Evolutionary conservation across 2,329 filamentous ascomycete genomes (phyloP), one percentile per base, ranked within the genome.

Genomic region (Neoascochyta sp.): DNA sequence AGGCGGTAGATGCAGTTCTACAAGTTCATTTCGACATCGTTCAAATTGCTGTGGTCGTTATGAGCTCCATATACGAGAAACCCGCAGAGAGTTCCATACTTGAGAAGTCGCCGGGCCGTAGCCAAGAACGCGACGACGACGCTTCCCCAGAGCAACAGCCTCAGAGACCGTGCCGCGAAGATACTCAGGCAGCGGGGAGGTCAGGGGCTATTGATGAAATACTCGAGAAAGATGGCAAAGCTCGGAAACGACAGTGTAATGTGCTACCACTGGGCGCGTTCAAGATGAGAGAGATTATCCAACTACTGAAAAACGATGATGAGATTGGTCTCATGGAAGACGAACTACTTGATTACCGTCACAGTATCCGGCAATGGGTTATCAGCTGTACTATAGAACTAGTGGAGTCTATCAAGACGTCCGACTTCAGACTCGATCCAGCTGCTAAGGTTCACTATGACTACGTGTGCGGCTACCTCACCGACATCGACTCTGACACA

Each of bases 221-320:
- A 3, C 32, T 34, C 7, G 11, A 22, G n/a, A 12, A 29, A 22
- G 18, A 29, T 26, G 27, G 20, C 9, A 26, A 22, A n/a, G 6
- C 19, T 14, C 17, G 18, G 12, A 9, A 24, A 7, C 16, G 8
- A 3, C 12, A 15, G 13, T 11, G 12, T 4, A 23, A 27, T 14
- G 27, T 35, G 9, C 13, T 34, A 18, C 32, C 25, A 9, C 25
- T 34, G 8, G 26, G 26, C 14, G 22, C 25, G 4, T 29, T 24
- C 9, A 8, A 21, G n/a, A 25, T 29, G 16, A 22, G 22, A 13
- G 32, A 34, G 1, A 16, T 30, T 11, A 8, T 30, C 16, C 15
- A 24, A 15, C 28, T 24, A 13, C 28, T 30, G 9, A 30, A 30
- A 13, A 29, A 13, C 21, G 14, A 18, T 11, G n/a, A 23, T 14